Percentiles rank a stretch among this genome's conserved stretches.
These are phyloP conservation scores for Lepidium didymum DNA, from an alignment of 345 rosid species.

Conservation along the genomic window DNA sequence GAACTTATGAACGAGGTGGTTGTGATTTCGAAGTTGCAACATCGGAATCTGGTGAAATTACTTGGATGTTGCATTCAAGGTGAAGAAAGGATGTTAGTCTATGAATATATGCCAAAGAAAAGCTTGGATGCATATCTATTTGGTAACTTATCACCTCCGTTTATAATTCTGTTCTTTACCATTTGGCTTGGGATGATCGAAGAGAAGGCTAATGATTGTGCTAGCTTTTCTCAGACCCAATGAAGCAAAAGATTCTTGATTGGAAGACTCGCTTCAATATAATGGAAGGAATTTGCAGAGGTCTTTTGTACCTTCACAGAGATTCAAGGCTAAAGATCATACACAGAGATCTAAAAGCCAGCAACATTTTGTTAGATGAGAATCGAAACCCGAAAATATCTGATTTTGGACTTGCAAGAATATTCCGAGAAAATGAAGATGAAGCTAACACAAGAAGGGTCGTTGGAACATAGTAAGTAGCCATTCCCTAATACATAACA, in stretches of 20 bases:
- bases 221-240: constrained; percentile 18
- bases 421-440: constrained; percentile 32
- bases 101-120: constrained; percentile 42
- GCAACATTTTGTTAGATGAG: constrained; percentile 49
- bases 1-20: constrained; percentile 57
- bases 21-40: constrained; percentile 56
- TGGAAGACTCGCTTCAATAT: constrained; percentile 38
- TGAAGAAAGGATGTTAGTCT: constrained; percentile 51
- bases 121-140: constrained; percentile 40
- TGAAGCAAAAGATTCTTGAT: constrained; percentile 21
- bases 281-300: constrained; percentile 45
- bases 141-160: constrained; percentile 24
- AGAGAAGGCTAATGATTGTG: not conserved
- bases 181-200: not conserved
- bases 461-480: constrained; percentile 41
- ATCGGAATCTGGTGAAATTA: constrained; percentile 54
- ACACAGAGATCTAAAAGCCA: constrained; percentile 44
- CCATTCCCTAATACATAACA: not conserved
- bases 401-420: constrained; percentile 43
- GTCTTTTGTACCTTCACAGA: constrained; percentile 40
- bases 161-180: not conserved
- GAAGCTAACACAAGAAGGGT: constrained; percentile 40
- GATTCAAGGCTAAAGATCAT: constrained; percentile 47
- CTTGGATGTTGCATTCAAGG: constrained; percentile 53
- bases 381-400: constrained; percentile 40